These are phyloP conservation scores for Suillus sp. DNA, from an alignment of 768 basidiomycete species.

Conservation along the genomic window DNA sequence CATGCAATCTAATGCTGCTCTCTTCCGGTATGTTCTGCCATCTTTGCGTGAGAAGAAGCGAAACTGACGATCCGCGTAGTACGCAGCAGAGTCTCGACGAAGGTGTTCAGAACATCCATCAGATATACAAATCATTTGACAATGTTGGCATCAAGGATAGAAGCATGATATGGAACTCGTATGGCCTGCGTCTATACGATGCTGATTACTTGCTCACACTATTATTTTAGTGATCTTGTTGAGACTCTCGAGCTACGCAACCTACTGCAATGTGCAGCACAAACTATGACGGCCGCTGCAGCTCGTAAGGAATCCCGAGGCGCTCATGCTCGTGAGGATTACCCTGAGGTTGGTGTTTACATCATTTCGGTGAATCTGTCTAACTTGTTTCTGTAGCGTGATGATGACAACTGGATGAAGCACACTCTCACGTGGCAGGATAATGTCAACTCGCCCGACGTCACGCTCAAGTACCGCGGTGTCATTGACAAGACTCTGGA, in stretches of 20 bases:
- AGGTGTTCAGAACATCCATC: conserved; percentile 83
- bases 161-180: conserved; percentile 99
- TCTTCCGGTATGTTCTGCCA: conserved; percentile 71
- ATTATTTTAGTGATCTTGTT: conserved; percentile 78
- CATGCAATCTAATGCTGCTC: conserved; percentile 97
- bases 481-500: conserved; percentile 90
- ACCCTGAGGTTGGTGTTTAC: conserved; percentile 66
- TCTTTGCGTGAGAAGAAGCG: conserved; percentile 4
- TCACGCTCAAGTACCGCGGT: conserved; percentile 84
- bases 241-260: conserved; percentile 98
- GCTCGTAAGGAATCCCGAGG: conserved; percentile 98
- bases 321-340: conserved; percentile 98
- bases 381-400: conserved; percentile 55
- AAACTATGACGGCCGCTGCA: conserved; percentile 91
- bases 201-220: conserved; percentile 14
- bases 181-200: conserved; percentile 31
- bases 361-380: conserved; percentile 6
- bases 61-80: conserved; percentile 40
- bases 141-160: conserved; percentile 96
- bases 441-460: conserved; percentile 73
- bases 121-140: conserved; percentile 86
- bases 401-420: conserved; percentile 94
- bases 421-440: conserved; percentile 92
- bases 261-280: conserved; percentile 90
- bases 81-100: conserved; percentile 89